Evolutionary conservation across 768 basidiomycete species (phyloP).

Genomic region (Coprinellus micaceus): DNA sequence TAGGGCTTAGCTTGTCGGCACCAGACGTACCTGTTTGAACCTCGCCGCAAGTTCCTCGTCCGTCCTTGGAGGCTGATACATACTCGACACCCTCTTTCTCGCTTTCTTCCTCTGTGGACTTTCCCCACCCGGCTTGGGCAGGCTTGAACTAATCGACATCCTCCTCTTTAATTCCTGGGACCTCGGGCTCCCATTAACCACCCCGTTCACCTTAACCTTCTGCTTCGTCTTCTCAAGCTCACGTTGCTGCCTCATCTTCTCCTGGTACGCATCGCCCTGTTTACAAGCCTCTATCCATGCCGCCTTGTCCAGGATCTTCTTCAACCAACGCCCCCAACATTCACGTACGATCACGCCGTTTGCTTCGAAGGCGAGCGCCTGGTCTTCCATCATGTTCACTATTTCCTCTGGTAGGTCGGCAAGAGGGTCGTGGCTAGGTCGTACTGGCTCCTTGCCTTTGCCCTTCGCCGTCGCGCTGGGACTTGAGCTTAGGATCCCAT

Average conservation of each 20-base stretch:
- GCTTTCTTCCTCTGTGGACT: slow-evolving; percentile 37
- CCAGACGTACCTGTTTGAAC: slow-evolving; percentile 59
- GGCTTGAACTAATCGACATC: background rate
- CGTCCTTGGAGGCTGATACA: slow-evolving; percentile 51
- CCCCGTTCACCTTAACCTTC: background rate
- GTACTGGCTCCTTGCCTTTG: slow-evolving; percentile 29
- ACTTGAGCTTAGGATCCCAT: slow-evolving; percentile 5
- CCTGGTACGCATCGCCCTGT: slow-evolving; percentile 58
- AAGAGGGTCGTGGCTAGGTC: slow-evolving; percentile 14
- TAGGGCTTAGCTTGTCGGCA: slow-evolving; percentile 13
- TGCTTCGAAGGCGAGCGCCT: slow-evolving; percentile 40
- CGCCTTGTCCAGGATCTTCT: slow-evolving; percentile 39
- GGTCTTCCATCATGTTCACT: slow-evolving; percentile 33
- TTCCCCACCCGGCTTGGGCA: slow-evolving; percentile 5
- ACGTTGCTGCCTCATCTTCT: slow-evolving; percentile 38
- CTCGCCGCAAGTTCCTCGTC: slow-evolving; percentile 64
- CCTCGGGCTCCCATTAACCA: slow-evolving; percentile 3
- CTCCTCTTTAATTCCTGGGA: background rate
- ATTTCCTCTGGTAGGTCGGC: slow-evolving; percentile 31
- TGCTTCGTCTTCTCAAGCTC: slow-evolving; percentile 5
- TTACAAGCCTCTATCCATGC: slow-evolving; percentile 62
- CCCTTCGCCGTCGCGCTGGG: slow-evolving; percentile 13
- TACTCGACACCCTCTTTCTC: slow-evolving; percentile 36
- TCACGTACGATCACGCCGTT: slow-evolving; percentile 38
- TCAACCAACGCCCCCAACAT: slow-evolving; percentile 45